Conservation (phyloP, 2,329 filamentous ascomycete species). For the Ophiocordyceps australis region DNA sequence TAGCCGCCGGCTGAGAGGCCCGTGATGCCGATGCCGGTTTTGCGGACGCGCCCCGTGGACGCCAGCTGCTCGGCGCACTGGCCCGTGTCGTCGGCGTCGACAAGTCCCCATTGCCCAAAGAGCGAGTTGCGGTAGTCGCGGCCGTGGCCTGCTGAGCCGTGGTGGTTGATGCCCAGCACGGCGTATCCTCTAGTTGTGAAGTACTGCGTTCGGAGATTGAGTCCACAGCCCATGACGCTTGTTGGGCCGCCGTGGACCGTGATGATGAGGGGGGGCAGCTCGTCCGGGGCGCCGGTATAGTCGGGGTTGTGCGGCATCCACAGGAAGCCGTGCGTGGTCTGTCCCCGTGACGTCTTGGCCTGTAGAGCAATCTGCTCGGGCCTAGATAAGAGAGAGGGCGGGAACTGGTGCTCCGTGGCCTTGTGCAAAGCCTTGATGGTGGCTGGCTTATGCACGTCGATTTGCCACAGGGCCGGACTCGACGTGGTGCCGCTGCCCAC, state of each 20-base stretch:
- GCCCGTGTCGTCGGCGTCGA: slow-evolving; percentile 30
- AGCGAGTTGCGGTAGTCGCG: slow-evolving; percentile 28
- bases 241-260: slow-evolving; percentile 34
- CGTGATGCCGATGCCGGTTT: slow-evolving; percentile 23
- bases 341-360: slow-evolving; percentile 9
- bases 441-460: slow-evolving; percentile 10
- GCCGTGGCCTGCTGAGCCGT: slow-evolving; percentile 31
- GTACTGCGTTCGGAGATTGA: slow-evolving; percentile 27
- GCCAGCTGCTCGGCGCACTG: slow-evolving; percentile 24
- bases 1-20: slow-evolving; percentile 36
- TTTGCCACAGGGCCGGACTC: slow-evolving; percentile 15
- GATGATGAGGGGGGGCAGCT: slow-evolving; percentile 29
- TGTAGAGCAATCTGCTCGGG: slow-evolving; percentile 15
- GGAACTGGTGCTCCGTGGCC: slow-evolving; percentile 14
- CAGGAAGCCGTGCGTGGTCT: slow-evolving; percentile 24
- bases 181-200: slow-evolving; percentile 36
- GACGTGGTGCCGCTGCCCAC: slow-evolving; percentile 14
- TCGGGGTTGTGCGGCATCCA: slow-evolving; percentile 28
- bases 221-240: slow-evolving; percentile 18
- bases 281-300: slow-evolving; percentile 16
- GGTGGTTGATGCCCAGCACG: slow-evolving; percentile 30
- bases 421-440: slow-evolving; percentile 12
- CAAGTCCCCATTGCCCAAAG: slow-evolving; percentile 28
- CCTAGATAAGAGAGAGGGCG: slow-evolving; percentile 13
- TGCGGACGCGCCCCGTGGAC: slow-evolving; percentile 14